phyloP scores from a whole-genome alignment of 148 eudicot species.

The Vaccinium macrocarpon region DNA sequence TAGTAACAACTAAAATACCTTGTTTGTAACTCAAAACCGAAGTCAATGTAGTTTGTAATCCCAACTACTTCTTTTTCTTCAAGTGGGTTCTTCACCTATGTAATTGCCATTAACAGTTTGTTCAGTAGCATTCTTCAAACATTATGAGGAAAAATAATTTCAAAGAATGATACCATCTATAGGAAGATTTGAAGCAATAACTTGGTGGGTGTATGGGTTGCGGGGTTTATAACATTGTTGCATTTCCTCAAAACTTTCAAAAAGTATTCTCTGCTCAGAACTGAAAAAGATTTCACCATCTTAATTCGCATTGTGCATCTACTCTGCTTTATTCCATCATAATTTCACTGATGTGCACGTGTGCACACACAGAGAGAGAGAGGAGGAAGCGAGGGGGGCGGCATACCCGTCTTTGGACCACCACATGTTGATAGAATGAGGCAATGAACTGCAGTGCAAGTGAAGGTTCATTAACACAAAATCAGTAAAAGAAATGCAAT shows the following conservation, averaged over 20 bases:
- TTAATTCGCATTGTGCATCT: background rate
- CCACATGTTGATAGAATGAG: conserved; percentile 90
- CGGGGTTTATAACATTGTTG: background rate
- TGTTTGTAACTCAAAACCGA: conserved; percentile 81
- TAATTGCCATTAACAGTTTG: conserved; percentile 10
- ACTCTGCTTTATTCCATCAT: background rate
- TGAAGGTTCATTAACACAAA: background rate
- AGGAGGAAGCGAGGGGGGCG: background rate
- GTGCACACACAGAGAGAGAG: background rate
- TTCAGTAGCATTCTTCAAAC: conserved; percentile 9
- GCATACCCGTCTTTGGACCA: conserved; percentile 90
- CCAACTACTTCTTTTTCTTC: conserved; percentile 86
- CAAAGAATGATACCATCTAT: background rate
- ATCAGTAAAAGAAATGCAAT: background rate
- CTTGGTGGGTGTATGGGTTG: background rate
- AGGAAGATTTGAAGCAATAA: background rate
- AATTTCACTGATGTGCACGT: background rate
- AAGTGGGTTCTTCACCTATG: conserved; percentile 79
- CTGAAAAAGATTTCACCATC: background rate
- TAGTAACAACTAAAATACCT: conserved; percentile 41
- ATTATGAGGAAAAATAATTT: background rate
- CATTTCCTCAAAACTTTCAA: background rate
- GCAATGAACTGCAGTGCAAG: conserved; percentile 78
- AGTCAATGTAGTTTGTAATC: conserved; percentile 91
- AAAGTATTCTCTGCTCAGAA: background rate